Base-by-base conservation (phyloP, 2,329 filamentous ascomycete genomes). In the Lecanicillium sp. region DNA sequence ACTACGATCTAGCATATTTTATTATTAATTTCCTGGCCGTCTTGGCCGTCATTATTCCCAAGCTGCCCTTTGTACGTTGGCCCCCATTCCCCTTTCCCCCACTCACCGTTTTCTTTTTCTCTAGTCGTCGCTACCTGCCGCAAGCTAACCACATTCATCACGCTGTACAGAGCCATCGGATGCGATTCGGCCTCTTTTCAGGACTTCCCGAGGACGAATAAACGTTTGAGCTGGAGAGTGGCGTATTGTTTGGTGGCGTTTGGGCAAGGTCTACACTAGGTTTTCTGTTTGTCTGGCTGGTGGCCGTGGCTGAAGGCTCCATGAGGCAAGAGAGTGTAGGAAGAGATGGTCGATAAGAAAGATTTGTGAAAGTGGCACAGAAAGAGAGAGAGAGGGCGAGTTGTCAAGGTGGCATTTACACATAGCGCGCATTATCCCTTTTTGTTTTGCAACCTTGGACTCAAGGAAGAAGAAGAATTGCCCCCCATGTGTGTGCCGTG, bases 1-100 rank as follows among this genome's bases (percentile, higher is more conserved):
- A 97, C 65, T 98, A 97, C 71, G 90, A 96, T 65, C 64, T 96
- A 59, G 85, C 87, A 32, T 97, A 95, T 65, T 98, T 98, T 59
- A 87, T 85, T 53, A 92, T 98, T 68, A 98, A 98, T 68, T 90
- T 94, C 60, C 67, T 96, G 54, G 92, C 92, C 41, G 86, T 94
- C 29, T 68, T 98, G 57, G 87, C 76, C 32, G 92, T 98, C 40
- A 85, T 98, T 43, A 92, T 98, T 58, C 92, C 92, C 29, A 98
- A 98, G 68, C 69, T 98, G 50, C 92, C 92, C 50, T 90, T 86
- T 59, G 90, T 97, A 73, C 63, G 89, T 14, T 13, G 13, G 20
- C 29, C 19, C 22, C 19, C 27, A 25, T 20, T 31, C 11, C 17
- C 17, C 31, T 40, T 28, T n/a, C n/a, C n/a, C n/a, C n/a, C n/a